Base-by-base conservation (phyloP, 371 early-diverging fungal species). In the Choanephora cucurbitarum region DNA sequence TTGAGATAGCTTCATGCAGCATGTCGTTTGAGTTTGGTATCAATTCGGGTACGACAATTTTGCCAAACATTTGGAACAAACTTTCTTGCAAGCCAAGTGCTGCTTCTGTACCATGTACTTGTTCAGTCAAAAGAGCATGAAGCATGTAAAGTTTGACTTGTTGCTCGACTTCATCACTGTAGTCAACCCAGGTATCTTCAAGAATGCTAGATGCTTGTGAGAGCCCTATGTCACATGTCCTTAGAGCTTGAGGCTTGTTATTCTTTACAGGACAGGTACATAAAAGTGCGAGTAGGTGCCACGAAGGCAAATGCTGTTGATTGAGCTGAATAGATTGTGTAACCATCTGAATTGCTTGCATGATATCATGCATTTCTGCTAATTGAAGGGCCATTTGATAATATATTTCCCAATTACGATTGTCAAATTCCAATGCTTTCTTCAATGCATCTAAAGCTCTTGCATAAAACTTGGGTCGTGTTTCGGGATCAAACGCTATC, bases 221-320 rank as follows among this genome's bases (percentile, higher is more conserved):
- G 59, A 89, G 66, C 0, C 88, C 94, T 3, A 86, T 78, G 39
- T 91, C 82, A 62, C 89, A 91, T 11, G 92, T 79, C 42, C 81
- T 76, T 45, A 91, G 59, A 0, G 92, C 95, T 54, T 84, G 72
- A 0, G 43, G 31, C 17, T 62, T 19, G 42, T 60, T 65, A 17
- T 63, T 55, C 40, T 65, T 71, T 5, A 54, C 50, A 17, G 75
- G 75, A 17, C 87, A 82, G 2, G 91, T 86, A 15, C 89, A 75
- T 19, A 92, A 63, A 41, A 95, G 75, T 0, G 84, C 88, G 18
- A 96, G 66, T 22, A 96, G 69, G 67, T 96, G 92, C 94, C 94
- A 96, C 1, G 93, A 89, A 5, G 89, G 82, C 17, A 89, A 75
- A 57, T 87, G 77, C 0, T 64, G 52, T 0, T 89, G 61, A 28